Base-by-base conservation (phyloP, 176 grass and related monocot genomes). In the Bolboschoenus planiculmis region DNA sequence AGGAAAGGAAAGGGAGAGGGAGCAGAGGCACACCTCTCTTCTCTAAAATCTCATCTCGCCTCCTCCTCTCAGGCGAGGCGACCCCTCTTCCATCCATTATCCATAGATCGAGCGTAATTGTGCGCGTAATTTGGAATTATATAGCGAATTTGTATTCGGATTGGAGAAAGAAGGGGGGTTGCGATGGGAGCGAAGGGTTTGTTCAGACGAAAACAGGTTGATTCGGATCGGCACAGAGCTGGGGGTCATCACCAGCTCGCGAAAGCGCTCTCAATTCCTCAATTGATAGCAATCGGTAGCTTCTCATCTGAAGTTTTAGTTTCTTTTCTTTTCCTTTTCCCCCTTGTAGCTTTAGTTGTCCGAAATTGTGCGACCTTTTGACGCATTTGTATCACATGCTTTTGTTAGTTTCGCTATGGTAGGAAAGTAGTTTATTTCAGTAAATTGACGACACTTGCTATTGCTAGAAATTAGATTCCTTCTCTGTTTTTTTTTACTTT, bases 131-230 rank as follows among this genome's bases (percentile, higher is more conserved):
- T 29, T 6, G n/a, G n/a, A n/a, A 27, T 11, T 8, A 47, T 77
- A 16, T 55, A 54, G 1, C 47, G 20, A 42, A 80, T 80, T n/a
- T 58, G 10, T 59, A 37, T 42, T 89, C 86, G 88, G 86, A 59
- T 54, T 78, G 73, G 76, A 79, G 86, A 20, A 8, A 76, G 86
- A 26, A 3, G 21, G 81, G 16, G 14, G 80, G 74, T 72, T 66
- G 80, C 80, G 23, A 85, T 21, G 80, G 78, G 10, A 50, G 81
- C 44, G 72, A 81, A 50, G 82, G 71, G 84, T 54, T 85, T 98
- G 92, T 82, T 88, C 87, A 88, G 95, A 26, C 85, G 95, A 78
- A 98, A 98, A 84, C 95, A 92, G 90, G 95, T 94, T 62, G 95
- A 98, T 86, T 95, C 95, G 14, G 79, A 95, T 71, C 91, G 92